Evolutionary conservation across 192 early-diverging fungal genomes (phyloP).

Genomic region (Umbelopsis sp.): DNA sequence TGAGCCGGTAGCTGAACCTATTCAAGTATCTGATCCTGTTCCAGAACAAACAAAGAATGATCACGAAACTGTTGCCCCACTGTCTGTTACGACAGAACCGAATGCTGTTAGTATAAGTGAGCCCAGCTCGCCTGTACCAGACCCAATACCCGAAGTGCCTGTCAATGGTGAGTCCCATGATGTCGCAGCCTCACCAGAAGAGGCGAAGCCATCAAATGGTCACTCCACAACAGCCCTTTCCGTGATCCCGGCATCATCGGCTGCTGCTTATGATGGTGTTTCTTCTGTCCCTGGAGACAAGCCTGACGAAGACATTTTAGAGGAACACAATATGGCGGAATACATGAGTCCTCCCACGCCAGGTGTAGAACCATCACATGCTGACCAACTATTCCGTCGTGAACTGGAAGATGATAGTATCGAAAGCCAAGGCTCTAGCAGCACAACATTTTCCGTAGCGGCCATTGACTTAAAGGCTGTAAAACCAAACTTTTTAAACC

Average conservation of each 20-base stretch:
- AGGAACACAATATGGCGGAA: conserved; percentile 36
- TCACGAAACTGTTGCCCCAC: not conserved
- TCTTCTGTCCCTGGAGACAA: not conserved
- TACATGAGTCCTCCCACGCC: conserved; percentile 39
- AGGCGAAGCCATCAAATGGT: not conserved
- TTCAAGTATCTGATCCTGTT: not conserved
- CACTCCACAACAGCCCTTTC: not conserved
- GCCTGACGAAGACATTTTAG: not conserved
- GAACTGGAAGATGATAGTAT: conserved; percentile 7
- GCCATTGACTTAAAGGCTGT: conserved; percentile 26
- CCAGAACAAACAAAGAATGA: not conserved
- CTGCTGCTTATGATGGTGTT: not conserved
- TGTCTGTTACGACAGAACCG: not conserved
- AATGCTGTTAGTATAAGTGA: not conserved
- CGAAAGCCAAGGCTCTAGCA: not conserved
- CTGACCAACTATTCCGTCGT: conserved; percentile 13
- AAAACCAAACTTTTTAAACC: conserved; percentile 28
- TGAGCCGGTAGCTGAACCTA: not conserved
- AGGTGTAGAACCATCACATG: conserved; percentile 25
- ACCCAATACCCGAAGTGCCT: not conserved
- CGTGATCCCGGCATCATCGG: conserved; percentile 1
- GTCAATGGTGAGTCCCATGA: not conserved
- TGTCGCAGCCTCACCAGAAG: not conserved
- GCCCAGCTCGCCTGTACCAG: conserved; percentile 6
- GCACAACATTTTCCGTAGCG: conserved; percentile 9